Base-by-base conservation (phyloP, 2,329 filamentous ascomycete species). In the Hypoxylon sp. region DNA sequence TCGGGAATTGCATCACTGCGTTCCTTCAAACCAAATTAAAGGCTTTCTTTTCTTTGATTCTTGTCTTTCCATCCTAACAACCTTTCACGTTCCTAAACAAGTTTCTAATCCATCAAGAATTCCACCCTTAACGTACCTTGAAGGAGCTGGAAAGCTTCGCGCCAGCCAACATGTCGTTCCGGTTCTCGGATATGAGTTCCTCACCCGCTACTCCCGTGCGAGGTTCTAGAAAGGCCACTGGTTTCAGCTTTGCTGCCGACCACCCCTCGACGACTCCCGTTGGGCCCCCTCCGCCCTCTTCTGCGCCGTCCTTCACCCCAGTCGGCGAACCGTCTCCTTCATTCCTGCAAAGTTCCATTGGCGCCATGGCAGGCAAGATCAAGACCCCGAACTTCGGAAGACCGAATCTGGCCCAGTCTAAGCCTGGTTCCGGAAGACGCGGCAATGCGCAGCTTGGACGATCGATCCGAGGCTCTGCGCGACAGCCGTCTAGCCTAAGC, bases 241-340 rank as follows among this genome's bases (percentile, higher is more conserved):
- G 73, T 37, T 79, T 77, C 35, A 72, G 72, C 31, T 76, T 77
- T 33, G 77, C 71, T 33, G 66, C 55, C 57, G 75, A 79, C 7
- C 74, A 77, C 46, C 80, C 81, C 5, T 80, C 82, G 31, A 84
- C 81, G 2, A 85, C 83, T 1, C 82, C 83, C 4, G 79, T 78
- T 15, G 82, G 78, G 0, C 78, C 78, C 23, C 81, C 82, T 8
- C 79, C 70, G 41, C 64, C 79, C 0, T 82, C 83, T 23, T 81
- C 81, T 6, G 77, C 78, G 7, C 78, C 78, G 3, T 83, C 81
- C 38, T 85, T 84, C 71, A 84, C 83, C 1, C 82, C 83, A 1
- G 76, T 78, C 13, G 84, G 84, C 53, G 82, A 82, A 13, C 83
- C 83, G 0, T 82, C 83, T 18, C 80, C 78, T 24, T 81, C 81